A percentile compares a stretch with the other conserved stretches of the same genome.
Conservation (phyloP, 345 rosid genomes). For the Conringia planisiliqua region DNA sequence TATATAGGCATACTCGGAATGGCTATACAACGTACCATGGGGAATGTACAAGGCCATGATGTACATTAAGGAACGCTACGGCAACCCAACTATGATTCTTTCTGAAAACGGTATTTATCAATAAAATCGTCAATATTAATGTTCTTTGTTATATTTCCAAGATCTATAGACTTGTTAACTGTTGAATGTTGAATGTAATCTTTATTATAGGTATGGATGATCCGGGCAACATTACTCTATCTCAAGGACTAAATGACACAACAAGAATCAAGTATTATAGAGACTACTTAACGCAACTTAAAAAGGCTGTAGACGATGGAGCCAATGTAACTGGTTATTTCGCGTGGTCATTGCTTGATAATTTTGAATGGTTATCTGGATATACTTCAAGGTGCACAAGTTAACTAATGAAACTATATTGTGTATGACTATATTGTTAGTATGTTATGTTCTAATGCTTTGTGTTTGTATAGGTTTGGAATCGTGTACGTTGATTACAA, state of each 20-base stretch:
- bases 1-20: constrained; percentile 72
- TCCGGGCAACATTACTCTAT: constrained; percentile 68
- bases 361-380: constrained; percentile 90
- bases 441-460: background rate
- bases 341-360: constrained; percentile 95
- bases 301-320: constrained; percentile 79
- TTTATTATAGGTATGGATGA: constrained; percentile 76
- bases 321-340: constrained; percentile 85
- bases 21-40: constrained; percentile 98
- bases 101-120: constrained; percentile 73
- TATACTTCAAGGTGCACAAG: constrained; percentile 63
- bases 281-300: constrained; percentile 68
- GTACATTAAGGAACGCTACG: constrained; percentile 81
- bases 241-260: constrained; percentile 69
- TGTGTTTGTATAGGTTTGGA: constrained; percentile 47
- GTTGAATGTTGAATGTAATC: background rate
- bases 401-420: background rate
- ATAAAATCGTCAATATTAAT: background rate
- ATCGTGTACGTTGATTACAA: constrained; percentile 77
- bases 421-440: background rate
- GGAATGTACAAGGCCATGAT: constrained; percentile 86
- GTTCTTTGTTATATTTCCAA: background rate
- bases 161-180: background rate
- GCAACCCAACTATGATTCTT: constrained; percentile 79
- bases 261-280: constrained; percentile 71